phyloP scores from a whole-genome alignment of 2,329 filamentous ascomycete genomes.

The Colletotrichum euphorbiae region DNA sequence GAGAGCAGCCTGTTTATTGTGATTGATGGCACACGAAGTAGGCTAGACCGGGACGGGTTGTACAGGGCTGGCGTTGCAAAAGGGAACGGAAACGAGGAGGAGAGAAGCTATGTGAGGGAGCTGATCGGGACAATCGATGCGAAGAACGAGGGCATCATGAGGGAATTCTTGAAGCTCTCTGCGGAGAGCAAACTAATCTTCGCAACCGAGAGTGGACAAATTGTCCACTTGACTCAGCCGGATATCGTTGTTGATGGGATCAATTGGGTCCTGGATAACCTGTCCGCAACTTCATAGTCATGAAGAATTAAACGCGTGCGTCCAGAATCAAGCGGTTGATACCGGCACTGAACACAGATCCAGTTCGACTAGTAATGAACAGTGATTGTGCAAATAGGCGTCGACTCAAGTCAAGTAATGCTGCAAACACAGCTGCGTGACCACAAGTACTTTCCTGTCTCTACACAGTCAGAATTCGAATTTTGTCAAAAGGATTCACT shows the following conservation, averaged over 20 bases:
- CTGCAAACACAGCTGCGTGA: no score
- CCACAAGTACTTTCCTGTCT: no score
- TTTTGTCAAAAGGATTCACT: no score
- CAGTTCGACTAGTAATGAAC: no score
- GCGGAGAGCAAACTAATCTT: constrained; percentile 5
- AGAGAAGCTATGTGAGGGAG: constrained; percentile 18
- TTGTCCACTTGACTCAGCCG: constrained; percentile 25
- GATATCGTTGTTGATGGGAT: constrained; percentile 21
- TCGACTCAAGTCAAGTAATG: no score
- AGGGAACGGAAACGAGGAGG: constrained; percentile 28
- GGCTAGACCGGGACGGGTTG: constrained; percentile 11
- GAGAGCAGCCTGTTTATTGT: constrained; percentile 19
- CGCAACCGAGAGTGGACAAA: constrained; percentile 19
- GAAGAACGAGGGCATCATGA: constrained; percentile 21
- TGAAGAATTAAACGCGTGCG: no score
- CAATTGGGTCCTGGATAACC: constrained; percentile 18
- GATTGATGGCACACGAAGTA: constrained; percentile 14
- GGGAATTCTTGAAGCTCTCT: constrained; percentile 18
- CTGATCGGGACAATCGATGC: constrained; percentile 14
- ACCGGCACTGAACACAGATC: no score
- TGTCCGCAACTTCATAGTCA: background rate
- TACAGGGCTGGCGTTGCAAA: constrained; percentile 11
- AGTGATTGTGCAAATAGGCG: no score
- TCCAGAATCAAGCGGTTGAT: no score
- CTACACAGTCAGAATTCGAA: no score